Conservation (phyloP, 768 basidiomycete genomes). For the Mycena kentingensis region DNA sequence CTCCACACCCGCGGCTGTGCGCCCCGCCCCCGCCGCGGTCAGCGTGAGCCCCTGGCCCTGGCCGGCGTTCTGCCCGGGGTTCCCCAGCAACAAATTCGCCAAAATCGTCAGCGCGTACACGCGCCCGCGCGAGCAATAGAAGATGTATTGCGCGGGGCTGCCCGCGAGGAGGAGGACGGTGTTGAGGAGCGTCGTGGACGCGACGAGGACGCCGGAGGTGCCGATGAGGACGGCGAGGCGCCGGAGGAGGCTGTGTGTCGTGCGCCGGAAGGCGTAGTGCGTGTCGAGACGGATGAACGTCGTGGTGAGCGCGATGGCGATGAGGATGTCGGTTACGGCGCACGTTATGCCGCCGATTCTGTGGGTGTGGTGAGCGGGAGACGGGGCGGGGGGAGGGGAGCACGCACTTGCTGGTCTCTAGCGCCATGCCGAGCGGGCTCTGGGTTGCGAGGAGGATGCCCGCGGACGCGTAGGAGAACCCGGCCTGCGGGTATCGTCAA, state of each 20-base stretch:
- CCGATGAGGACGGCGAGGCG: slow-evolving; percentile 1
- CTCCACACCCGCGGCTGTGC: not conserved
- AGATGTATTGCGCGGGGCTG: not conserved
- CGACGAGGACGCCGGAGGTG: slow-evolving; percentile 3
- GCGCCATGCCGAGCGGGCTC: not conserved
- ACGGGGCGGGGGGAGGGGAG: not conserved
- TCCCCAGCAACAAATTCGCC: not conserved
- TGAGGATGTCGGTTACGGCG: slow-evolving; percentile 5
- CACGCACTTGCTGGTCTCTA: not conserved
- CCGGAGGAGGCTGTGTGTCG: not conserved
- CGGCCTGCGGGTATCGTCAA: slow-evolving; percentile 2
- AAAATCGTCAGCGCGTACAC: slow-evolving; percentile 3
- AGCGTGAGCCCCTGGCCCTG: not conserved
- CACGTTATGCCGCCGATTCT: slow-evolving; percentile 6
- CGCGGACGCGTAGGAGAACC: slow-evolving; percentile 6
- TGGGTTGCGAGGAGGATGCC: not conserved
- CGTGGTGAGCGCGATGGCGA: slow-evolving; percentile 4
- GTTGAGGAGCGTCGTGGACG: slow-evolving; percentile 1
- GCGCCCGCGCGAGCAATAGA: slow-evolving; percentile 1
- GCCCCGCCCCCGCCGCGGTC: too few species aligned
- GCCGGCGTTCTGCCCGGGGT: not conserved
- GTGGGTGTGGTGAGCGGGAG: not conserved
- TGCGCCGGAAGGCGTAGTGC: not conserved
- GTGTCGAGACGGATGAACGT: slow-evolving; percentile 6
- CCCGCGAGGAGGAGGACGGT: not conserved